phyloP scores from a whole-genome alignment of 495 filamentous ascomycete species.

The Jackrogersella minutella region DNA sequence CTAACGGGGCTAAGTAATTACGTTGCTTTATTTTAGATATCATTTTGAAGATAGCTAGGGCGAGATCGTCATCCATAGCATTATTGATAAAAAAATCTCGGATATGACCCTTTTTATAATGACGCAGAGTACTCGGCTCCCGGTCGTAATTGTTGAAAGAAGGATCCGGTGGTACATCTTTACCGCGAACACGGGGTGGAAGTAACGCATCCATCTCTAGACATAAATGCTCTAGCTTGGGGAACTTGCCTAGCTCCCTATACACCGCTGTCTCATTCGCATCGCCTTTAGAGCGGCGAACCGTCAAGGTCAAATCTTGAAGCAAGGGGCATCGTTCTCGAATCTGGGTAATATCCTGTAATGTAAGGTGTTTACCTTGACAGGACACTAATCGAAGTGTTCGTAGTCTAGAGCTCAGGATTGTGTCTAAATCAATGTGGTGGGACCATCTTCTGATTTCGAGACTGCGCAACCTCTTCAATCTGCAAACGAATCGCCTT shows the following conservation, averaged over 20 bases:
- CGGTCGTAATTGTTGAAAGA: background rate
- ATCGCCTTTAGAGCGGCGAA: constrained; percentile 2
- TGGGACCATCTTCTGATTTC: background rate
- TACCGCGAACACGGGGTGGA: background rate
- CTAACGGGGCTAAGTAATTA: background rate
- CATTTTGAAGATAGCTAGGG: background rate
- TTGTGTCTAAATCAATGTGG: background rate
- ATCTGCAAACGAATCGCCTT: background rate
- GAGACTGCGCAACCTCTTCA: background rate
- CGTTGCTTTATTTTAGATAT: background rate
- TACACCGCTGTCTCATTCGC: background rate
- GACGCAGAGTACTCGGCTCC: background rate
- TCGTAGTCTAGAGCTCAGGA: background rate
- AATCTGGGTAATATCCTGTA: background rate
- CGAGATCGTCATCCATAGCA: constrained; percentile 1
- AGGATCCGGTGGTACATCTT: background rate
- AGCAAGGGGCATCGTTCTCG: background rate
- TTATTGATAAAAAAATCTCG: constrained; percentile 1
- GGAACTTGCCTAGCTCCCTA: constrained; percentile 2
- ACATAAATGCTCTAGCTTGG: constrained; percentile 2
- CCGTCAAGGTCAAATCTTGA: background rate
- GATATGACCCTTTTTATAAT: background rate
- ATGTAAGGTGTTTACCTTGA: background rate
- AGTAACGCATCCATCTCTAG: background rate
- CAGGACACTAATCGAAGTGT: background rate